Conservation (phyloP, 2,329 filamentous ascomycete species). For the Xylaria sp. region DNA sequence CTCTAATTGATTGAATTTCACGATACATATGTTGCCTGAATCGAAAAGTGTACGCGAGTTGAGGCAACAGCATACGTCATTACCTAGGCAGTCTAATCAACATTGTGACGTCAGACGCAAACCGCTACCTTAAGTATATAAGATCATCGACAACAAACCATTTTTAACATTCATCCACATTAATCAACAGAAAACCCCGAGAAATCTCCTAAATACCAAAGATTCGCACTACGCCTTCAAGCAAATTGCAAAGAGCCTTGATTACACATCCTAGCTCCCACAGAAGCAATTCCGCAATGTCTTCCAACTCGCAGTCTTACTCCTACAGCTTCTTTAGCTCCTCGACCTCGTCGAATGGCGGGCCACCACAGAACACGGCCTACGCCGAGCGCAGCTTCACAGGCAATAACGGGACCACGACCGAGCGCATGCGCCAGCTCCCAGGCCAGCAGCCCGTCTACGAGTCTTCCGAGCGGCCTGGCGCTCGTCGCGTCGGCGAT, state of each 20-base stretch:
- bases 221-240: background rate
- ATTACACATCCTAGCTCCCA: background rate
- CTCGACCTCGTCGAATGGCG: conserved; percentile 22
- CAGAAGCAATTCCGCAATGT: conserved; percentile 4
- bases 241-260: background rate
- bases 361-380: conserved; percentile 7
- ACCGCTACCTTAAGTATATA: background rate
- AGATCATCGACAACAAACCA: background rate
- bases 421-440: conserved; percentile 23
- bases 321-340: conserved; percentile 29
- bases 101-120: conserved; percentile 21
- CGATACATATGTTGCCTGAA: too few relatives aligned
- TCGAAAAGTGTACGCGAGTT: background rate
- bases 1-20: background rate
- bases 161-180: background rate
- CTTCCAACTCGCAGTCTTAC: conserved; percentile 17
- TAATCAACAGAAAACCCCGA: background rate
- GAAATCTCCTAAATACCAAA: background rate
- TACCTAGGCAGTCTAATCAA: background rate
- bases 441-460: conserved; percentile 28
- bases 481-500: conserved; percentile 1
- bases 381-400: conserved; percentile 30
- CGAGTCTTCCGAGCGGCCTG: conserved; percentile 11
- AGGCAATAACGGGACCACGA: conserved; percentile 18
- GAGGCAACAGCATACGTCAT: conserved; percentile 6